Conservation (phyloP, 108 stramenopile genomes). For the Pseudonitzschia pungens region DNA sequence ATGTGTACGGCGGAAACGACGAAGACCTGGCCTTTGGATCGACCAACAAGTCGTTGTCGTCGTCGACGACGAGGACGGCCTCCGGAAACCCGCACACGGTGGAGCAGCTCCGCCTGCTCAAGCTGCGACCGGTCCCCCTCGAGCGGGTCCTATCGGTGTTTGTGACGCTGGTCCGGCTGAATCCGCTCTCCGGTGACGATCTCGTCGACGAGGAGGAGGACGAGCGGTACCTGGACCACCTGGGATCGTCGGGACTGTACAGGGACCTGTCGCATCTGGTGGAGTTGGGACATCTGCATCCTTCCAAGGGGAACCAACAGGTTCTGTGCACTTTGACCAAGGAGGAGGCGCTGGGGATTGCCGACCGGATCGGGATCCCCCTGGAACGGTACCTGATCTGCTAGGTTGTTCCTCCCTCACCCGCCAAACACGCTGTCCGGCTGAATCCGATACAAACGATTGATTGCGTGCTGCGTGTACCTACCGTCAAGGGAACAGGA, state of each 20-base stretch:
- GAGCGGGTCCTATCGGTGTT: constrained; percentile 74
- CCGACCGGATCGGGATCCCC: constrained; percentile 23
- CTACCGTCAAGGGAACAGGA: no score
- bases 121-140: constrained; percentile 54
- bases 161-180: constrained; percentile 53
- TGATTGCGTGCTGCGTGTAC: no score
- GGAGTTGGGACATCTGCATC: constrained; percentile 29
- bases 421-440: no score
- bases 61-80: no score
- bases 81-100: constrained; percentile 1
- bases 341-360: constrained; percentile 24
- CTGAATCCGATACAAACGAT: no score
- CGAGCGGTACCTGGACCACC: neutral
- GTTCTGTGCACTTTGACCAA: constrained; percentile 30
- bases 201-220: neutral
- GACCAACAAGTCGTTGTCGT: constrained; percentile 13
- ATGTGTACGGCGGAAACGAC: constrained; percentile 17
- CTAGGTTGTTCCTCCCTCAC: no score
- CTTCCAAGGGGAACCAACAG: constrained; percentile 17
- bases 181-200: constrained; percentile 18
- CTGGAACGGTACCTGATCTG: constrained; percentile 32
- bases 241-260: constrained; percentile 26
- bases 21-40: constrained; percentile 51
- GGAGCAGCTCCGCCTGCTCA: constrained; percentile 42
- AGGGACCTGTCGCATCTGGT: constrained; percentile 20